phyloP scores from a whole-genome alignment of 345 rosid genomes.

The Adansonia digitata region DNA sequence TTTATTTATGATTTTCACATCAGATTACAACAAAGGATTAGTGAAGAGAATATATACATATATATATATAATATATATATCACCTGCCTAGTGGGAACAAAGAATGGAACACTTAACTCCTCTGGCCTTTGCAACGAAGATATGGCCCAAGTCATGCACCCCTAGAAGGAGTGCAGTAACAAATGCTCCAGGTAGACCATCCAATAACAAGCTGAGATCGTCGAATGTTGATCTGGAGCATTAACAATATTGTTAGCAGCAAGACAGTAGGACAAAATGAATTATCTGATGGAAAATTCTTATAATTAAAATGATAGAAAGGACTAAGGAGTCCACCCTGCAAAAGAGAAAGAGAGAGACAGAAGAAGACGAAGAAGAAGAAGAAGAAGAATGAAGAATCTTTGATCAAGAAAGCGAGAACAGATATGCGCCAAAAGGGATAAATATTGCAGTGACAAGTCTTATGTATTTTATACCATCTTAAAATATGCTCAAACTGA shows the following conservation, averaged over 20 bases:
- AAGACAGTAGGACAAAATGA: constrained; percentile 2
- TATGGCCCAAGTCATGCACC: constrained; percentile 76
- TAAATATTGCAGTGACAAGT: no score
- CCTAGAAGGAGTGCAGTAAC: constrained; percentile 75
- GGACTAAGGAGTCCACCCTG: no score
- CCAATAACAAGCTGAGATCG: constrained; percentile 56
- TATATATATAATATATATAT: no score
- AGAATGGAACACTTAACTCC: constrained; percentile 80
- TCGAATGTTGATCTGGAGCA: constrained; percentile 69
- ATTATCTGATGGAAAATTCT: background rate
- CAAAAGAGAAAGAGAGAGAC: no score
- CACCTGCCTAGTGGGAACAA: constrained; percentile 97
- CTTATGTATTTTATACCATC: background rate
- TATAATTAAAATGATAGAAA: no score
- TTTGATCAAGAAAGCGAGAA: no score
- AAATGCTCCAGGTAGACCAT: constrained; percentile 87
- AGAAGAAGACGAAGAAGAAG: no score
- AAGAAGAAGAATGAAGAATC: no score
- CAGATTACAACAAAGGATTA: no score
- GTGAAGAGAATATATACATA: no score
- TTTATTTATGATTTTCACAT: no score
- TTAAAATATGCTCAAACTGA: background rate
- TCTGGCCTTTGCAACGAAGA: constrained; percentile 51
- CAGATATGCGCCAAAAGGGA: no score
- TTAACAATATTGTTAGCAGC: constrained; percentile 10